Base-by-base conservation (phyloP, 2,329 filamentous ascomycete species). In the Aspergillus tubingensis region DNA sequence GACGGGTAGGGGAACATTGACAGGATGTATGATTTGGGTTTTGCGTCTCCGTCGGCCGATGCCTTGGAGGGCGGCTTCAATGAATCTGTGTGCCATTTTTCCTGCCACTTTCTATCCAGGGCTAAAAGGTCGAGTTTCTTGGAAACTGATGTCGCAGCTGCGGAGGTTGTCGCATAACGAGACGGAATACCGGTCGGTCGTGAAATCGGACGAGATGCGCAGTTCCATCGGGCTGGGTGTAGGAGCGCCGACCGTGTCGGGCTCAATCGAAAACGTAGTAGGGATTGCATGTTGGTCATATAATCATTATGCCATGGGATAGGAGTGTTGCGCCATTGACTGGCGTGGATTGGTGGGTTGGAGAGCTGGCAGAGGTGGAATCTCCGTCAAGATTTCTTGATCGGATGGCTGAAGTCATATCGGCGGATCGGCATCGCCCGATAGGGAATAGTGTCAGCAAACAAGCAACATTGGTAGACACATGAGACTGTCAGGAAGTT, bases 1-100 rank as follows among this genome's bases (percentile, higher is more conserved):
- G 92, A 96, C 1, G 92, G 92, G 74, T 96, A 96, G 0, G 92
- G 92, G 72, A 96, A 96, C 92, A 96, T 96, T 65, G 92, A 89
- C 57, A 96, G 81, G 63, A 96, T 86, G 74, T 94, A 96, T 27
- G 77, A 79, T 61, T 80, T 82, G 17, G 72, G 73, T 65, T 76
- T 75, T 30, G 65, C 56, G 21, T 67, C 67, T 39, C 23, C 58
- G 60, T 58, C 51, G 19, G 10, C 52, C 21, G 53, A n/a, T 19
- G 32, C 21, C n/a, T 54, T 50, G 30, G 27, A 19, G 8, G 13
- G 55, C 39, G 47, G 38, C 5, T 58, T 54, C 10, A 55, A 41
- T 39, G 57, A 62, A 19, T 71, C 65, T 10, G 56, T 51, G 55
- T 71, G 72, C 83, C 83, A 85, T 76, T 72, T 77, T 53, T 72